Evolutionary conservation across 2,329 filamentous ascomycete genomes (phyloP), one percentile per base, ranked within the genome.

Genomic region (Alternaria incomplexa): DNA sequence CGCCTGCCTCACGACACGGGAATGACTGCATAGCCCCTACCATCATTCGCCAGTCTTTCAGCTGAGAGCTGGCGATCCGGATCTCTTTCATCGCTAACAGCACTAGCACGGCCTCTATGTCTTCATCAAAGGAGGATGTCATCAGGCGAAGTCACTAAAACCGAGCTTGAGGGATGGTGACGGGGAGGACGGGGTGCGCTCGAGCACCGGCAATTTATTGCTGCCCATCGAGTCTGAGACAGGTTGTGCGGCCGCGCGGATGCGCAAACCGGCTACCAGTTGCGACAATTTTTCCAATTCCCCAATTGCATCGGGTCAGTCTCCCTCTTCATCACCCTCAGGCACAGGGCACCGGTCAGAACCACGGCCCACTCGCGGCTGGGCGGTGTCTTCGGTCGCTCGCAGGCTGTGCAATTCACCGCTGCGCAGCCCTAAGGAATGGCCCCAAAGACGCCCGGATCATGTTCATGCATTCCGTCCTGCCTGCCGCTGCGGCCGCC

Each of bases 351-450:
- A 70, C 70, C 72, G 69, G 73, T 70, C 65, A 57, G 52, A 28
- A 54, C 65, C 64, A 63, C 70, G 73, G 71, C 60, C 57, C 59
- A 66, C 61, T 56, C 64, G 70, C 72, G 69, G 69, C 71, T 74
- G 64, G 52, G 53, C 52, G 26, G 56, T 51, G 32, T 61, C 57
- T 36, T 56, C 55, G 62, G 53, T 65, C 56, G 64, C 67, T 51
- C 44, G 65, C 66, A 62, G 76, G 75, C 76, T 77, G 75, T 78
- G 76, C 75, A 70, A 69, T 73, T 74, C 73, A 74, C 68, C 67
- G 61, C 68, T 69, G 65, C 65, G 57, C 68, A 65, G 60, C 61
- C 64, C 56, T 63, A 51, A 46, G 54, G 48, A 63, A 47, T 64
- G 73, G 69, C 72, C 72, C 71, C 68, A 68, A 52, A 62, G 55